Evolutionary conservation across 2,329 filamentous ascomycete species (phyloP), one percentile per base, ranked within the genome.

Genomic region (Fusarium caatingaense): DNA sequence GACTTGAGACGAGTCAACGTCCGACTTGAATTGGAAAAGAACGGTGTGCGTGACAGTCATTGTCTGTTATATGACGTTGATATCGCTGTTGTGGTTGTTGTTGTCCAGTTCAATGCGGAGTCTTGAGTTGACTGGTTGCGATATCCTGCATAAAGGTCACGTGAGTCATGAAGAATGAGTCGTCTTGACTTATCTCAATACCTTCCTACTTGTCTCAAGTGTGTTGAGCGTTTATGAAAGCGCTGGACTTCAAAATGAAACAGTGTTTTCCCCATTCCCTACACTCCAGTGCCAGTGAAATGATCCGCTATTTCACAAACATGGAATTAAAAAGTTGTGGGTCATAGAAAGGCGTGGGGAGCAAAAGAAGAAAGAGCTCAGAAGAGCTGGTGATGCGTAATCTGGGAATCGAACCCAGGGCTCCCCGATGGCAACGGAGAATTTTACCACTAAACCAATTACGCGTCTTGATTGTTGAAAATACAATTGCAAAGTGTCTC

Each of bases 41-140:
- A 66, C 63, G 0, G 63, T 66, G 23, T 66, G 63, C 4, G 44
- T 66, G 15, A 61, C 27, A 1, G 61, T 13, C 63, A 66, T 66
- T 15, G 1, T 42, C 3, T 27, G 6, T 9, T 11, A 18, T 13
- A 32, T 55, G 27, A 7, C 3, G 25, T 41, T 41, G 21, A 28
- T 20, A 32, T 9, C 18, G 18, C 2, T 9, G 11, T 32, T 32
- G 12, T 47, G 37, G 5, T 20, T 4, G 34, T 15, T 18, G 37
- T 46, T 27, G n/a, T 12, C 27, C 11, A 21, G 13, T 42, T 25
- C 21, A 23, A 27, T 59, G 60, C 53, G 46, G 54, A 53, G 46
- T 58, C 42, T 20, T 42, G 16, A 53, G 21, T 13, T 13, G 32
- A n/a, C 1, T 37, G 18, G 6, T 37, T n/a, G 2, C 4, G 34